Evolutionary conservation across 306 rosid genomes (phyloP).

Genomic region (Acacia melanoxylon): DNA sequence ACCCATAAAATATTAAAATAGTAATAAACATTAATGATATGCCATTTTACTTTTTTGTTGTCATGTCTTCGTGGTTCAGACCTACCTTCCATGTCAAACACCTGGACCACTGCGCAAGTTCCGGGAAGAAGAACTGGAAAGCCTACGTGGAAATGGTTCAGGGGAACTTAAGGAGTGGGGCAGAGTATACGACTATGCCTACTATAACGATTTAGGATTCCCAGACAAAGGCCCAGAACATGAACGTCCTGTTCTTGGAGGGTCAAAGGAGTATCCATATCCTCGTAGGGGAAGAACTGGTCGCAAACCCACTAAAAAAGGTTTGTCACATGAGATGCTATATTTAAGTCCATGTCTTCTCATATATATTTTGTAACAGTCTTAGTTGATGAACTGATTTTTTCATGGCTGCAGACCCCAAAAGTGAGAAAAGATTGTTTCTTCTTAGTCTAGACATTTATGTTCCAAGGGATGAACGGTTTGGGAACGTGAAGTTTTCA

Average conservation of each 20-base stretch:
- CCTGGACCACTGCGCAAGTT: slow-evolving; percentile 58
- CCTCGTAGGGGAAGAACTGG: slow-evolving; percentile 88
- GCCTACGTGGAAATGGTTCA: slow-evolving; percentile 62
- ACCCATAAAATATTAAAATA: background rate
- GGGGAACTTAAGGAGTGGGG: slow-evolving; percentile 89
- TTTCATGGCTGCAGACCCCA: slow-evolving; percentile 57
- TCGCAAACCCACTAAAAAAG: slow-evolving; percentile 60
- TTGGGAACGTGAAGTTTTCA: slow-evolving; percentile 69
- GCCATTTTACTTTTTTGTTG: background rate
- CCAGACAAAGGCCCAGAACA: slow-evolving; percentile 57
- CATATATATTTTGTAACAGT: too few species aligned
- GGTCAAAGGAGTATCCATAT: slow-evolving; percentile 63
- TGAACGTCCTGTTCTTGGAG: slow-evolving; percentile 83
- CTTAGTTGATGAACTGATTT: background rate
- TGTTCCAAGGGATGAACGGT: slow-evolving; percentile 87
- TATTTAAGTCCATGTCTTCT: background rate
- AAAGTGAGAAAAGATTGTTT: slow-evolving; percentile 69
- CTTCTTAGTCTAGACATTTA: slow-evolving; percentile 68
- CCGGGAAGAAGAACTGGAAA: slow-evolving; percentile 67
- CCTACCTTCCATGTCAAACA: slow-evolving; percentile 75
- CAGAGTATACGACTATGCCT: slow-evolving; percentile 90
- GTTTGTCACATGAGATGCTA: slow-evolving; percentile 26
- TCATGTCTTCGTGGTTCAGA: slow-evolving; percentile 42
- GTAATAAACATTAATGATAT: background rate
- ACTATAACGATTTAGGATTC: slow-evolving; percentile 78